phyloP scores from a whole-genome alignment of 257 asterid genomes.

The Nicotiana sylvestris region DNA sequence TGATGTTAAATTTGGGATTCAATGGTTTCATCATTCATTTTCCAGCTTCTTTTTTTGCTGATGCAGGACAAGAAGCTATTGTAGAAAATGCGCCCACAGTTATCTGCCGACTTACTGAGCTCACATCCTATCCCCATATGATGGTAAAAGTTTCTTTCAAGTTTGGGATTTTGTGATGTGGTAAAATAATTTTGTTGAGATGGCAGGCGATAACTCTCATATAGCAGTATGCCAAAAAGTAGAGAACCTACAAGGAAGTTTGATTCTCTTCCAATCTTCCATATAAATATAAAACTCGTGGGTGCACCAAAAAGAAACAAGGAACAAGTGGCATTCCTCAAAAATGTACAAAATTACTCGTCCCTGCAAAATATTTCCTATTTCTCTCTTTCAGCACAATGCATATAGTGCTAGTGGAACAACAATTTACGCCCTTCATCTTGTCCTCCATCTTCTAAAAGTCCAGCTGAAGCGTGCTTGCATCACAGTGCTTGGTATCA shows the following conservation, averaged over 20 bases:
- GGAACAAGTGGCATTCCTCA: neutral
- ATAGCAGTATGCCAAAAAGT: neutral
- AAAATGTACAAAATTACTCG: neutral
- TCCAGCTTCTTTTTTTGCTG: neutral
- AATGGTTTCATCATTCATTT: neutral
- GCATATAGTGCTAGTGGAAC: neutral
- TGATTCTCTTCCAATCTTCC: neutral
- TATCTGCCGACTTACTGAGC: constrained; percentile 48
- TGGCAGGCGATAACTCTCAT: neutral
- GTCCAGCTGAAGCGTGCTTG: neutral
- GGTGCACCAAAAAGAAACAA: neutral
- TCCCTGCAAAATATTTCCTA: neutral
- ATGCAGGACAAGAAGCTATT: constrained; percentile 68
- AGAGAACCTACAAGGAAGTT: neutral
- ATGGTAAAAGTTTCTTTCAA: constrained; percentile 37
- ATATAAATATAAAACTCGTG: neutral
- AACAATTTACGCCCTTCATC: neutral
- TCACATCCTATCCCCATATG: constrained; percentile 52
- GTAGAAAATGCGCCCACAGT: constrained; percentile 55
- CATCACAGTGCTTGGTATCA: neutral
- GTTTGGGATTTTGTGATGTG: neutral
- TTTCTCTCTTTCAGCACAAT: neutral
- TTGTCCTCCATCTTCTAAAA: neutral
- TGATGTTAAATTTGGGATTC: neutral
- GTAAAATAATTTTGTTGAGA: neutral